These are phyloP conservation scores for Heritiera fomes DNA, from an alignment of 345 rosid genomes.

Conservation along the genomic window DNA sequence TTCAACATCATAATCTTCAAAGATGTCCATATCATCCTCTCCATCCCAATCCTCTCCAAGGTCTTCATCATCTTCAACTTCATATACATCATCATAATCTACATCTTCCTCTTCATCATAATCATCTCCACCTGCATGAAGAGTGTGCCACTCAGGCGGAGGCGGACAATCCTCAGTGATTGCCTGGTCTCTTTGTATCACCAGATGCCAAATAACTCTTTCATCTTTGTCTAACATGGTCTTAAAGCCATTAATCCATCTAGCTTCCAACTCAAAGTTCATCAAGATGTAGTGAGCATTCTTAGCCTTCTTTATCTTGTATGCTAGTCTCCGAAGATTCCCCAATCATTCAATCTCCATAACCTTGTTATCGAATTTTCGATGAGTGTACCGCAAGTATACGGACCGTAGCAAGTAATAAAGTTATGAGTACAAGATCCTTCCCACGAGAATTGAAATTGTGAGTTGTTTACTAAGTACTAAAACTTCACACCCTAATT, in stretches of 20 bases:
- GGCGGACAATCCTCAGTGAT: conserved; percentile 78
- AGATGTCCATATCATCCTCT: neutral
- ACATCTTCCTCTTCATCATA: conserved; percentile 40
- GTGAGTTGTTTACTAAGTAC: too few species aligned
- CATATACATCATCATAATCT: conserved; percentile 8
- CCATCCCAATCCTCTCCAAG: conserved; percentile 14
- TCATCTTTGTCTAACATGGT: conserved; percentile 76
- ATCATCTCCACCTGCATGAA: conserved; percentile 47
- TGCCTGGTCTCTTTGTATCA: conserved; percentile 78
- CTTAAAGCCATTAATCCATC: conserved; percentile 79
- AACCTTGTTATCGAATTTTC: conserved; percentile 14
- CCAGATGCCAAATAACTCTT: conserved; percentile 86
- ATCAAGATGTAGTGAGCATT: conserved; percentile 82
- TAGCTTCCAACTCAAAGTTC: conserved; percentile 93
- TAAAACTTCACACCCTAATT: too few species aligned
- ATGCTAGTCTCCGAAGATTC: conserved; percentile 79
- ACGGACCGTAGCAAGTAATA: too few species aligned
- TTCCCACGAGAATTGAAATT: too few species aligned
- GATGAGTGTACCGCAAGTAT: too few species aligned
- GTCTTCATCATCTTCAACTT: conserved; percentile 17
- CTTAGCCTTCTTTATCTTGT: conserved; percentile 81
- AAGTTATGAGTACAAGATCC: too few species aligned
- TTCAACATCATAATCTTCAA: neutral
- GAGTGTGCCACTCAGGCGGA: conserved; percentile 75
- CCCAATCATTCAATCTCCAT: conserved; percentile 94